Percentiles rank a stretch among this genome's conserved stretches.
phyloP scores from a whole-genome alignment of 2,329 filamentous ascomycete genomes.

The Fusarium camptoceras region DNA sequence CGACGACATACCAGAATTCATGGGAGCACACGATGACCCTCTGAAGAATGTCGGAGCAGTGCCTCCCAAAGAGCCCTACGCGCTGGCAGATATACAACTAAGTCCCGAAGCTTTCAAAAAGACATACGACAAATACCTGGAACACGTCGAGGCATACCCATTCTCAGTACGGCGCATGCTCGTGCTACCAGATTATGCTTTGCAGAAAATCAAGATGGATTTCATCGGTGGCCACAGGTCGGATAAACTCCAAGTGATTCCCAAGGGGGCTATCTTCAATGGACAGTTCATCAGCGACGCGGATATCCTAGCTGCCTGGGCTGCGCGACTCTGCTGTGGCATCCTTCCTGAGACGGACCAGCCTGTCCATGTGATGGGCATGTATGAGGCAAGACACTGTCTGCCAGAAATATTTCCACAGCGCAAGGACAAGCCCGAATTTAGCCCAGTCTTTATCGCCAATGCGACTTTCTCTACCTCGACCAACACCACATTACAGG shows the following conservation, averaged over 20 bases:
- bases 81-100: neutral
- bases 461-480: slow-evolving; percentile 13
- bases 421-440: slow-evolving; percentile 1
- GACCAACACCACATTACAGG: slow-evolving; percentile 8
- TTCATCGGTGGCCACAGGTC: neutral
- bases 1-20: slow-evolving; percentile 1
- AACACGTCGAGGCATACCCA: neutral
- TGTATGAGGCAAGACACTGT: slow-evolving; percentile 12
- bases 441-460: slow-evolving; percentile 1
- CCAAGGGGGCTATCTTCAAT: slow-evolving; percentile 5
- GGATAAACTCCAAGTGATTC: neutral
- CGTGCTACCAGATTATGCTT: neutral
- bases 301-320: slow-evolving; percentile 3
- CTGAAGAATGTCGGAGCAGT: neutral
- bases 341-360: slow-evolving; percentile 4
- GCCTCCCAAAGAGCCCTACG: neutral
- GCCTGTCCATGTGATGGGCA: slow-evolving; percentile 8
- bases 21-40: slow-evolving; percentile 8
- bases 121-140: slow-evolving; percentile 2
- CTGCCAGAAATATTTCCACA: slow-evolving; percentile 2
- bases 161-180: slow-evolving; percentile 2
- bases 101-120: slow-evolving; percentile 1
- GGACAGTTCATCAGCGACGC: slow-evolving; percentile 6
- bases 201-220: slow-evolving; percentile 4
- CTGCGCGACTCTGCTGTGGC: slow-evolving; percentile 3